Base-by-base conservation (phyloP, 371 early-diverging fungal species). In the Zychaea mexicana region DNA sequence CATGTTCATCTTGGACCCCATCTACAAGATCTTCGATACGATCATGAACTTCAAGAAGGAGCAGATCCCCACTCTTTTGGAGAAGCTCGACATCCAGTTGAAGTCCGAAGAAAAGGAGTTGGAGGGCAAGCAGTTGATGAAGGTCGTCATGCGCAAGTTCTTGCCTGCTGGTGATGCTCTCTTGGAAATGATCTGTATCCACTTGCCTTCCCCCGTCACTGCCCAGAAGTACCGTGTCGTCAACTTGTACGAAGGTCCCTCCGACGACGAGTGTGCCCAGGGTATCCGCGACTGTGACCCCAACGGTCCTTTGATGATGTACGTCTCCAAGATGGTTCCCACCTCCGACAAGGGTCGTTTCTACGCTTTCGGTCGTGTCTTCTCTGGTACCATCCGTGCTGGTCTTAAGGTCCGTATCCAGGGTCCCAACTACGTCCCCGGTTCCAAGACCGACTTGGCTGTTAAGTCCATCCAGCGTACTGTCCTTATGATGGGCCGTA, bases 341-440 rank as follows among this genome's bases (percentile, higher is more conserved):
- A 98, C 98, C 62, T 94, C 95, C 72, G 97, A 96, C 78, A 95
- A 96, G 87, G 98, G 98, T 70, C 94, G 99, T 73, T 99, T 98
- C 94, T 98, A 96, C 81, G 99, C 99, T 61, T 98, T 99, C 81
- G 99, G 99, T 76, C 95, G 99, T 90, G 99, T 99, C 77, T 98
- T 99, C 90, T 95, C 99, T 64, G 99, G 99, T 69, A 96, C 96
- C 61, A 93, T 98, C 74, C 88, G 90, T 57, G 94, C 97, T 60
- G 99, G 99, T 84, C 88, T 92, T 77, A 99, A 99, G 89, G 98
- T 99, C 81, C 93, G 98, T 77, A 98, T 99, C 74, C 99, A 99
- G 82, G 98, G 99, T 61, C 99, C 99, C 60, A 95, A 97, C 90
- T 99, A 96, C 85, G 72, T 74, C 17, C 94, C 94, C 39, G 98